Base-by-base conservation (phyloP, 306 rosid species). In the Malus sieversii region DNA sequence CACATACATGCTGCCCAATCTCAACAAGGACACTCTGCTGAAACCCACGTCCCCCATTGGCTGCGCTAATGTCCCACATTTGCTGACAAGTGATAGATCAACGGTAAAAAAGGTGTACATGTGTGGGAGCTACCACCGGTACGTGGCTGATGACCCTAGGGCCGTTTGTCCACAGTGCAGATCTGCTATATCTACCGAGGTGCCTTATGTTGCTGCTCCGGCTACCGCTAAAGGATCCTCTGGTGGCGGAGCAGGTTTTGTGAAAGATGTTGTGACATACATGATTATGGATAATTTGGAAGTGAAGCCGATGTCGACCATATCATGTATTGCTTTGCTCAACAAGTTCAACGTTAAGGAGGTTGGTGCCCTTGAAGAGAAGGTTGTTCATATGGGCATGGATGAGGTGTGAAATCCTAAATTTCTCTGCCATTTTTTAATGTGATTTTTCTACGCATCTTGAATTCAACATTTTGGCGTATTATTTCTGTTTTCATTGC, bases 271-370 rank as follows among this genome's bases (percentile, higher is more conserved):
- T 9, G 84, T 74, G 1, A 82, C 81, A 0, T 85, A 80, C 63
- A 80, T 86, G 85, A 74, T 86, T 8, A 77, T 67, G 79, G 87
- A 86, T 72, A 66, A 86, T 35, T 53, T 86, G 11, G 82, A 18
- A 6, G 85, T 83, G 29, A 72, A 64, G 30, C 85, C 90, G 0
- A 58, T 76, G 68, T 83, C 87, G 1, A 67, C 79, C 8, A 58
- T 68, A 1, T 71, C 82, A 0, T 10, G 63, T 5, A 27, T 76
- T 10, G 1, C 82, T 0, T 2, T 78, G 46, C 63, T 86, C 0
- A 83, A 69, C 13, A 30, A 32, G 74, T 60, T 78, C 9, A 73
- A 73, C 33, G 68, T 81, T 18, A 72, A 4, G 57, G 84, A 82
- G 3, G 11, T 80, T 1, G 82, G 46, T 2, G 30, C 60, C 0